Evolutionary conservation across 129 eudicot species (phyloP).

Genomic region (Deinandra increscens): DNA sequence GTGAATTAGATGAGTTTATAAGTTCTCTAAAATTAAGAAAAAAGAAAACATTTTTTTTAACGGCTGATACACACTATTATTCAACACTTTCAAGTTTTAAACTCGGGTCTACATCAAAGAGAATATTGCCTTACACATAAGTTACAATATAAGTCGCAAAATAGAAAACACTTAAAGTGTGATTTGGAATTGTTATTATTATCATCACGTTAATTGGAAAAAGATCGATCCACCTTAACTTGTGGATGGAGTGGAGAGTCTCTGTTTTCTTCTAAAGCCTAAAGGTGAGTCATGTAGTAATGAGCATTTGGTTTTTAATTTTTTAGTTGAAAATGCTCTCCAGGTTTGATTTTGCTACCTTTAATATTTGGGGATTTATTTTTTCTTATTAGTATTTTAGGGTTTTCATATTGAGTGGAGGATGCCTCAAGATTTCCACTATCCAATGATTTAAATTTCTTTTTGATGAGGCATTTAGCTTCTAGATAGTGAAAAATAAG

Average conservation of each 20-base stretch:
- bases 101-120: no score
- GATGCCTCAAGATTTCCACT: slow-evolving; percentile 40
- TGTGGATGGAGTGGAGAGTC: slow-evolving; percentile 31
- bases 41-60: no score
- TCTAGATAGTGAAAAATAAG: no score
- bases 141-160: no score
- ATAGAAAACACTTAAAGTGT: no score
- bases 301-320: slow-evolving; percentile 25
- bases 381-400: slow-evolving; percentile 7
- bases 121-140: no score
- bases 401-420: slow-evolving; percentile 33
- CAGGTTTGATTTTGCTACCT: slow-evolving; percentile 26
- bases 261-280: slow-evolving; percentile 13
- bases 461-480: slow-evolving; percentile 24
- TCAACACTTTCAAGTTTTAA: no score
- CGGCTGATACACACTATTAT: no score
- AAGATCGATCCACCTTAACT: slow-evolving; percentile 7
- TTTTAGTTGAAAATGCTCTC: slow-evolving; percentile 20
- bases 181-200: no score
- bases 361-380: slow-evolving; percentile 18
- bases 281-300: slow-evolving; percentile 27
- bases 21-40: no score
- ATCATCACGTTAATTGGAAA: not conserved
- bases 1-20: no score
- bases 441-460: slow-evolving; percentile 30